Percentiles rank a stretch among this genome's conserved stretches.
phyloP scores from a whole-genome alignment of 306 rosid genomes.

The Erythrophleum fordii region DNA sequence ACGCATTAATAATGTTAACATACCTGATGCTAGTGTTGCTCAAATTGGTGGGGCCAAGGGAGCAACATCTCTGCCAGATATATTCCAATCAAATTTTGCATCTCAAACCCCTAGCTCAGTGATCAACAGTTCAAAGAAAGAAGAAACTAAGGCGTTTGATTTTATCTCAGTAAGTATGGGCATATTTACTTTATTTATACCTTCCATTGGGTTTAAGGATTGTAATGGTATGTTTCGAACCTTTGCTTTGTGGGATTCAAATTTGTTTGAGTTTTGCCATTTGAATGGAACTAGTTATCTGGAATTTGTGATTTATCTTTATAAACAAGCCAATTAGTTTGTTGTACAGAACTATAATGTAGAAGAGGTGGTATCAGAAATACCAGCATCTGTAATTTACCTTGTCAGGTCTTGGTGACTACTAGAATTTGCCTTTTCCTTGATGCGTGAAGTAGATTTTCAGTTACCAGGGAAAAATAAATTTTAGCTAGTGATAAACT shows the following conservation, averaged over 20 bases:
- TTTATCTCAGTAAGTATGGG: slow-evolving; percentile 88
- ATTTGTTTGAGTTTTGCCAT: too few species aligned
- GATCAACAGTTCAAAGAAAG: slow-evolving; percentile 78
- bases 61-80: slow-evolving; percentile 73
- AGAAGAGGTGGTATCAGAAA: slow-evolving; percentile 25
- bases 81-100: slow-evolving; percentile 73
- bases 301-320: too few species aligned
- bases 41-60: slow-evolving; percentile 58
- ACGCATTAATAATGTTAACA: slow-evolving; percentile 65
- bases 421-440: neutral
- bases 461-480: neutral
- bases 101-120: slow-evolving; percentile 59
- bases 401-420: slow-evolving; percentile 6
- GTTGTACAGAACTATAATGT: neutral
- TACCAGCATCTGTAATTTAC: slow-evolving; percentile 4
- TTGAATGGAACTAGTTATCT: too few species aligned
- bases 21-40: slow-evolving; percentile 54
- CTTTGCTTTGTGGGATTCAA: neutral
- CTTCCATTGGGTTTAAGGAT: slow-evolving; percentile 18
- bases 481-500: neutral
- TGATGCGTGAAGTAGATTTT: neutral
- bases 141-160: slow-evolving; percentile 89
- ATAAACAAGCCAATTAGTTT: neutral
- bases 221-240: slow-evolving; percentile 36
- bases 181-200: neutral